phyloP scores from a whole-genome alignment of 768 basidiomycete genomes.

The Naematelia aurantialba region DNA sequence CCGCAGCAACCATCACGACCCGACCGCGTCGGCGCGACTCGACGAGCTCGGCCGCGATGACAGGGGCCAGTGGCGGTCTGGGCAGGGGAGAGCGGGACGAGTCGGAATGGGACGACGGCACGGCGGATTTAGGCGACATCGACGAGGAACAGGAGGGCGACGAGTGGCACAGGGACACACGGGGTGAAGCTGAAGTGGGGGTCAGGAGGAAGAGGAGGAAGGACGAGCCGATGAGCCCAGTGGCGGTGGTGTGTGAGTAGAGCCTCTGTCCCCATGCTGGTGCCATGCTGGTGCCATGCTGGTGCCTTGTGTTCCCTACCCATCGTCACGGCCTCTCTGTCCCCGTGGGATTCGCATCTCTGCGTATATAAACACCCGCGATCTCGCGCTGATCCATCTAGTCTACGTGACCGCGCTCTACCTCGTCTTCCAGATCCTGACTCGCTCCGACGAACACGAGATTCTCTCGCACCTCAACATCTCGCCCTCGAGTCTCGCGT shows the following conservation, averaged over 20 bases:
- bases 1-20: background rate
- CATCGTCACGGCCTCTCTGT: background rate
- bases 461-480: conserved; percentile 28
- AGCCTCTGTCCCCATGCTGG: background rate
- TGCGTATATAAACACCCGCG: background rate
- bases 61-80: too few species aligned
- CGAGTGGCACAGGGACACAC: background rate
- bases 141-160: background rate
- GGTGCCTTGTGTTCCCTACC: background rate
- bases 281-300: background rate
- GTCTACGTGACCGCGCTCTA: conserved; percentile 41
- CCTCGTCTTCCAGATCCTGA: conserved; percentile 41
- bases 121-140: background rate
- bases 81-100: background rate
- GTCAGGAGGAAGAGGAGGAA: conserved; percentile 23
- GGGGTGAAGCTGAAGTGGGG: background rate
- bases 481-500: conserved; percentile 14
- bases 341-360: background rate
- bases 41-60: background rate
- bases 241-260: conserved; percentile 39
- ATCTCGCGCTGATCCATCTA: conserved; percentile 11
- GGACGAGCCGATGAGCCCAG: conserved; percentile 39
- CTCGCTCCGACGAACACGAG: conserved; percentile 37
- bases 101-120: background rate
- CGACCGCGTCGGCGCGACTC: background rate